phyloP scores from a whole-genome alignment of 495 filamentous ascomycete genomes.

The Trichoderma parareesei region DNA sequence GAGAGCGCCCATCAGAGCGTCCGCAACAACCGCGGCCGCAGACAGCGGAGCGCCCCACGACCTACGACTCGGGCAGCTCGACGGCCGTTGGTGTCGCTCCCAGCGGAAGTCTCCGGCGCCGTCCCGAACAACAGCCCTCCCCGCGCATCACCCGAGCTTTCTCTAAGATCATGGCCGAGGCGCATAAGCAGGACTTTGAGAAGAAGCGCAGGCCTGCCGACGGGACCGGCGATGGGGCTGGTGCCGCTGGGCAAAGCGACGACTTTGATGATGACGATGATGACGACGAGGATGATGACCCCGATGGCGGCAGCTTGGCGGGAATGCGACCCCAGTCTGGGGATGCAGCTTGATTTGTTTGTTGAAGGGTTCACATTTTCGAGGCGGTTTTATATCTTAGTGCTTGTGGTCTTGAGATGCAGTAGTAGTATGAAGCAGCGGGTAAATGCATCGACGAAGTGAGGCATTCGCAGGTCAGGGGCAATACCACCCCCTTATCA shows the following conservation, averaged over 20 bases:
- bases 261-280: conserved; percentile 23
- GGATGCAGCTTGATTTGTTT: neutral
- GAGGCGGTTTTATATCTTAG: no score
- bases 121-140: conserved; percentile 27
- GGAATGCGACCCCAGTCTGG: neutral
- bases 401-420: no score
- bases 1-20: neutral
- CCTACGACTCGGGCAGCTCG: conserved; percentile 6
- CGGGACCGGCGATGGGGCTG: conserved; percentile 12
- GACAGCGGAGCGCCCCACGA: conserved; percentile 14
- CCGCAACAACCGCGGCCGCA: conserved; percentile 7
- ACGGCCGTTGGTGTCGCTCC: conserved; percentile 4
- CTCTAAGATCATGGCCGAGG: conserved; percentile 49
- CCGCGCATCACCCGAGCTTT: neutral
- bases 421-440: no score
- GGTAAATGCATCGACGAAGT: no score
- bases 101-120: conserved; percentile 19
- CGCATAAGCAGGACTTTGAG: conserved; percentile 85
- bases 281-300: conserved; percentile 27
- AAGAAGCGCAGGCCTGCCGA: conserved; percentile 48
- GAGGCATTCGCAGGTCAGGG: no score
- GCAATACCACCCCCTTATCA: no score
- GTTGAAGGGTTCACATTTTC: neutral
- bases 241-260: conserved; percentile 10
- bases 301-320: conserved; percentile 17